Evolutionary conservation across 192 early-diverging fungal genomes (phyloP), one percentile per base, ranked within the genome.

Genomic region (Coemansia sp.): DNA sequence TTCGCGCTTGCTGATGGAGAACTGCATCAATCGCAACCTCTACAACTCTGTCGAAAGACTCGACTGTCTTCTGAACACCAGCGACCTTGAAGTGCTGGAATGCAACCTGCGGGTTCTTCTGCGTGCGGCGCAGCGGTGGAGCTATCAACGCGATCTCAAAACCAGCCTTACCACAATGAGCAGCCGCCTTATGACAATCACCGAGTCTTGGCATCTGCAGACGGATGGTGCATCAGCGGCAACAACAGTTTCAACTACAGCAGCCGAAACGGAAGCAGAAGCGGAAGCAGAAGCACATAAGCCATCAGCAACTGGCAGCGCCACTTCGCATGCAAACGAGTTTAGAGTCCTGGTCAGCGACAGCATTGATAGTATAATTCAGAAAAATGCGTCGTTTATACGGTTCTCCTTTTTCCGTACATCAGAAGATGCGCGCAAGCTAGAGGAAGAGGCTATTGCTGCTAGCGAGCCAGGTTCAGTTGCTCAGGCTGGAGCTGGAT

Each of bases 21-120:
- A 93, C 72, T 95, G 93, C 67, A 94, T 95, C 49, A 98, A 96
- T 69, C 86, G 97, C 48, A 94, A 92, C 63, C 78, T 97, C 28
- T 99, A 97, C 75, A 92, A 87, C 60, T 96, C 94, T 40, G 69
- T 85, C 4, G 84, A 95, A 88, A 90, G 94, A 69, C 82, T 97
- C 29, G 87, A 85, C 63, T 83, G 87, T 54, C 72, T 96, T 32
- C 85, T 99, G n/a, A 79, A 89, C 65, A 87, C 93, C 32, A 79
- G 77, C 61, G 92, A 96, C 67, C 64, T 93, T 28, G 92, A 92
- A 62, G 85, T 97, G 40, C 84, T 96, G 12, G 89, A 92, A 69
- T 80, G 85, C 7, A 84, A 90, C 4, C 75, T 97, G 33, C 89
- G 89, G 11, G 83, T 99, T 22, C 74, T 99, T 31, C 71, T 94